phyloP scores from a whole-genome alignment of 352 stramenopile species.

The Globisporangium paroecandrum region DNA sequence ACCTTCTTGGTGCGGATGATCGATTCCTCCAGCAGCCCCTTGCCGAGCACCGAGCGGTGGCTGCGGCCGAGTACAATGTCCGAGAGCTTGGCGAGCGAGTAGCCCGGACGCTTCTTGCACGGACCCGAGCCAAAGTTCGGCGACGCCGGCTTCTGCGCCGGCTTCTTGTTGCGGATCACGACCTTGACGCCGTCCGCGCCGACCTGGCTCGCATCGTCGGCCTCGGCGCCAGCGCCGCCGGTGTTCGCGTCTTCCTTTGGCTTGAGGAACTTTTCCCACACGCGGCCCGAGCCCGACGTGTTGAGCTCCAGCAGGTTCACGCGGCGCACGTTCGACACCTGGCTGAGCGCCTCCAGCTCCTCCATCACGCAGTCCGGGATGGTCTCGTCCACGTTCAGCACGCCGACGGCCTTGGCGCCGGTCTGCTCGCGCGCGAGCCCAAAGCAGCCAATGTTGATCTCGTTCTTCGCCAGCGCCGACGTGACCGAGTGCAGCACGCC shows the following conservation, averaged over 20 bases:
- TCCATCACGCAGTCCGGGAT: slow-evolving; percentile 84
- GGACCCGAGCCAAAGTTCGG: slow-evolving; percentile 98
- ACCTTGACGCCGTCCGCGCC: slow-evolving; percentile 30
- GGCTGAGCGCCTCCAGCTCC: slow-evolving; percentile 64
- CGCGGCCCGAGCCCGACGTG: slow-evolving; percentile 34
- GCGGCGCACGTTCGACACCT: slow-evolving; percentile 83
- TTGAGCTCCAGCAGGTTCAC: slow-evolving; percentile 83
- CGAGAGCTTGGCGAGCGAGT: slow-evolving; percentile 87
- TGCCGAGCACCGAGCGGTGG: slow-evolving; percentile 97
- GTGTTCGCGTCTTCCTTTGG: slow-evolving; percentile 29
- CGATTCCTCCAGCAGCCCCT: slow-evolving; percentile 92
- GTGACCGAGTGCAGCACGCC: slow-evolving; percentile 94
- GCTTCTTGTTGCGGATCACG: slow-evolving; percentile 66
- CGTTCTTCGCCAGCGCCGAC: slow-evolving; percentile 85
- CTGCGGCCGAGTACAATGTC: slow-evolving; percentile 90
- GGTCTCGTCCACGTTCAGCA: slow-evolving; percentile 88
- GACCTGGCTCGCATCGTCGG: slow-evolving; percentile 2
- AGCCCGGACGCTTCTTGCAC: slow-evolving; percentile 98
- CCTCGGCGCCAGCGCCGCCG: neutral
- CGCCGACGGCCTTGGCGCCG: slow-evolving; percentile 70
- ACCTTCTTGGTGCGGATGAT: slow-evolving; percentile 96
- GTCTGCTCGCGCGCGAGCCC: slow-evolving; percentile 74
- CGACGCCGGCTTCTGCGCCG: slow-evolving; percentile 67
- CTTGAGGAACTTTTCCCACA: slow-evolving; percentile 66
- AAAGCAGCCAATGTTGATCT: slow-evolving; percentile 96